Evolutionary conservation across 352 stramenopile genomes (phyloP), one percentile per base, ranked within the genome.

Genomic region (Pythium scleroteichum): DNA sequence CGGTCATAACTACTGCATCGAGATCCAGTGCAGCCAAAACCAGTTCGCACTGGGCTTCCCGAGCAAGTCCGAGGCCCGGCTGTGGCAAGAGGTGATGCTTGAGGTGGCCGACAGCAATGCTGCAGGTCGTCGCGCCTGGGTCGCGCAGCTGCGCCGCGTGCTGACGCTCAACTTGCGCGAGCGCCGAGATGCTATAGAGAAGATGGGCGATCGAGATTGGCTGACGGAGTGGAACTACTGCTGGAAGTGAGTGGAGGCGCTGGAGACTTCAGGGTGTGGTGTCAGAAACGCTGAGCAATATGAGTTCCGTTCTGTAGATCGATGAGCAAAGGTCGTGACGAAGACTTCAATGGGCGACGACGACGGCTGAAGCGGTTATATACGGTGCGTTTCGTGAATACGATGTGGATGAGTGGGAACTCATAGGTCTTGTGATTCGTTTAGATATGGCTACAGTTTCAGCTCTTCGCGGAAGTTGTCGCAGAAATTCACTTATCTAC

Each of bases 391-490:
- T 1, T 35, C 29, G 29, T 35, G 10, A 5, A 10, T 35, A 10
- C 10, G 29, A 35, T 35, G 29, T 24, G 7, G 17, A 23, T 53
- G 19, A 49, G 16, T 49, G 84, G 79, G 83, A 32, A n/a, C 56
- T 22, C 13, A n/a, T 52, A 16, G 19, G 16, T 50, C 8, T 41
- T 56, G 9, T 38, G 44, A 22, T 38, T 33, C 50, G 19, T 50
- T n/a, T 56, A 92, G 82, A 89, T 90, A 39, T 92, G 79, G 80
- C 48, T 90, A 4, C 83, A 92, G 52, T 92, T 92, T 45, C 76
- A 90, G 48, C 39, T 87, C 20, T 92, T 90, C 35, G 71, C 75
- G 0, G 83, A 92, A 33, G 61, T 86, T 24, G 42, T 90, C 13
- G 81, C 80, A 0, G 83, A 90, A 29, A 78, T 92, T 33, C 85